phyloP scores from a whole-genome alignment of 331 rosid genomes.

The Pyracantha coccinea region DNA sequence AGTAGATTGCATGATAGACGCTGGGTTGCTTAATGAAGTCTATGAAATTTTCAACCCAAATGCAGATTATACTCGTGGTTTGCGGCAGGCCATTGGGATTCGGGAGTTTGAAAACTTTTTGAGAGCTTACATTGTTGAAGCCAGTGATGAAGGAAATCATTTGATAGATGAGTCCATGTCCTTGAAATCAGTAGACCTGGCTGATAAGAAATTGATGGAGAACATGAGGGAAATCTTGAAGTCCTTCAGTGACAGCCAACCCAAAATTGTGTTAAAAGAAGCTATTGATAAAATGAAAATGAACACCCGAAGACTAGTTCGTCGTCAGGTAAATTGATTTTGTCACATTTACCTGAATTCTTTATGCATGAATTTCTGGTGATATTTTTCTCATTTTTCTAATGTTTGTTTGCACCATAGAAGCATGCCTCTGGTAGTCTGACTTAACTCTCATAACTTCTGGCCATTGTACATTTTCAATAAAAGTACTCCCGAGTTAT shows the following conservation, averaged over 20 bases:
- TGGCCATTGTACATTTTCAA: neutral
- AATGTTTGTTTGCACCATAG: neutral
- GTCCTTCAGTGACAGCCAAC: slow-evolving; percentile 28
- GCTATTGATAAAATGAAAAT: slow-evolving; percentile 72
- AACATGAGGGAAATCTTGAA: slow-evolving; percentile 35
- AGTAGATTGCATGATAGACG: slow-evolving; percentile 74
- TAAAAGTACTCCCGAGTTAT: neutral
- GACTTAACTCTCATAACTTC: neutral
- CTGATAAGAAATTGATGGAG: slow-evolving; percentile 28
- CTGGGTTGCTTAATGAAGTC: slow-evolving; percentile 82
- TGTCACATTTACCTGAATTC: neutral
- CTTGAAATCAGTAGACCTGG: slow-evolving; percentile 19
- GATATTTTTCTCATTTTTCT: neutral
- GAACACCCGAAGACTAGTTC: slow-evolving; percentile 77
- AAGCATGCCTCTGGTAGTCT: neutral
- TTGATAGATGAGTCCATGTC: slow-evolving; percentile 17
- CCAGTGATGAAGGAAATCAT: slow-evolving; percentile 11
- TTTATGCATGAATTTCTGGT: neutral
- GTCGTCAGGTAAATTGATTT: slow-evolving; percentile 59
- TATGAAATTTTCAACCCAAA: slow-evolving; percentile 47
- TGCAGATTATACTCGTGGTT: slow-evolving; percentile 75
- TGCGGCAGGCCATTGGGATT: slow-evolving; percentile 83
- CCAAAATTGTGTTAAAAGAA: slow-evolving; percentile 44
- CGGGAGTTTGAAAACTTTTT: slow-evolving; percentile 72
- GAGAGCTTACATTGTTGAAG: slow-evolving; percentile 16